A percentile compares a stretch with the other conserved stretches of the same genome.
Evolutionary conservation across 2,329 filamentous ascomycete species (phyloP).

Genomic region (Beauveria varroae): DNA sequence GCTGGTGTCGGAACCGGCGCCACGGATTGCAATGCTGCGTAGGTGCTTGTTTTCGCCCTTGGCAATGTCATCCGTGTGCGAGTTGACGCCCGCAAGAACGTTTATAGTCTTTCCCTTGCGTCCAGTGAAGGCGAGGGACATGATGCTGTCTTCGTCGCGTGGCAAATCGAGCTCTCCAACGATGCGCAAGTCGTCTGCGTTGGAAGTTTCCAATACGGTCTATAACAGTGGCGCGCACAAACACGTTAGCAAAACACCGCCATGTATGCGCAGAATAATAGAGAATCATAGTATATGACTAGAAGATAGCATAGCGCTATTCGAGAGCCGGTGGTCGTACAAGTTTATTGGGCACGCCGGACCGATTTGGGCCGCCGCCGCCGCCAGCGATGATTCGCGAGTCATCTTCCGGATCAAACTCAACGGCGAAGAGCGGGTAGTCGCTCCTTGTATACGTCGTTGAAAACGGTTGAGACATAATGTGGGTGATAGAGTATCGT

Average conservation of each 20-base stretch:
- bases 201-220: conserved; percentile 66
- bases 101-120: conserved; percentile 47
- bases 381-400: conserved; percentile 74
- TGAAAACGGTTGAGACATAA: conserved; percentile 34
- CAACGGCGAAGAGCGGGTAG: conserved; percentile 81
- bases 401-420: conserved; percentile 77
- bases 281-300: not conserved
- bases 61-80: conserved; percentile 61
- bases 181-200: conserved; percentile 54
- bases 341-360: conserved; percentile 81
- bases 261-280: not conserved
- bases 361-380: conserved; percentile 75
- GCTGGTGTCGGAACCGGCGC: conserved; percentile 26
- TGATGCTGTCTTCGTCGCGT: conserved; percentile 81
- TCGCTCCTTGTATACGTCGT: conserved; percentile 59
- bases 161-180: conserved; percentile 70
- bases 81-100: conserved; percentile 74
- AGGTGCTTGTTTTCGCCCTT: conserved; percentile 80
- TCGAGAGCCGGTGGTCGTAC: conserved; percentile 38
- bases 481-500: not conserved
- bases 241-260: not conserved
- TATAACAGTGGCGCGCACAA: conserved; percentile 23
- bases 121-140: conserved; percentile 66
- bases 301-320: not conserved
- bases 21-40: conserved; percentile 60